Percentiles rank a stretch among this genome's conserved stretches.
Conservation (phyloP, 164 flowering plant species). For the Echeveria elegans region DNA sequence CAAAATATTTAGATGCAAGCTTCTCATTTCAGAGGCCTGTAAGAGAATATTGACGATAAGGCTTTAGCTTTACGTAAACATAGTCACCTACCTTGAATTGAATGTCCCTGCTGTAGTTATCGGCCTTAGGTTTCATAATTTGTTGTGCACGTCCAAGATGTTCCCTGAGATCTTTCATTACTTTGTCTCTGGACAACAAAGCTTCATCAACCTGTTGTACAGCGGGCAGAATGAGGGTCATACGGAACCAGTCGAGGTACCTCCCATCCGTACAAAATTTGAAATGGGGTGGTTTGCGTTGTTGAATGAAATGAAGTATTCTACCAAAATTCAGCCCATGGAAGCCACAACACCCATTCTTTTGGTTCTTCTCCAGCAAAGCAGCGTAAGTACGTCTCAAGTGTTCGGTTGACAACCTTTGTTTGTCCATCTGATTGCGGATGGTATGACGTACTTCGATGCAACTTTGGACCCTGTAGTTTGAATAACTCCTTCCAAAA, state of each 20-base stretch:
- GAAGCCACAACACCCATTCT: too few relatives aligned
- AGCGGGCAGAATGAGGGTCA: not conserved
- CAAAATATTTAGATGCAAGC: not conserved
- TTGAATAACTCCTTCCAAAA: not conserved
- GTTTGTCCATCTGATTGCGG: not conserved
- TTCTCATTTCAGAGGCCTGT: not conserved
- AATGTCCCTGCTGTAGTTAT: not conserved
- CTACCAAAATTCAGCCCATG: not conserved
- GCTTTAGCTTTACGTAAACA: not conserved
- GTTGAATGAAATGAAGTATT: not conserved
- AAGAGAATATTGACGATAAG: not conserved
- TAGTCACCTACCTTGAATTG: not conserved
- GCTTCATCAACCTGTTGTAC: not conserved
- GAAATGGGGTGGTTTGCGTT: not conserved
- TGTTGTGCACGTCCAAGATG: not conserved
- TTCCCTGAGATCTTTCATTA: not conserved
- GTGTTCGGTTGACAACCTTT: not conserved
- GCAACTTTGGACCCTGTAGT: not conserved
- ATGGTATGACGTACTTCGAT: not conserved
- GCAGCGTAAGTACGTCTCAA: not conserved
- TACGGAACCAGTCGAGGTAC: not conserved
- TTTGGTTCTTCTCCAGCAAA: too few relatives aligned
- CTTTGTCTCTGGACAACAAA: not conserved
- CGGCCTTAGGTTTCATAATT: not conserved
- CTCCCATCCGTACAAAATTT: not conserved